A percentile compares a stretch with the other conserved stretches of the same genome.
phyloP scores from a whole-genome alignment of 2,329 filamentous ascomycete species.

The Alternaria arborescens region DNA sequence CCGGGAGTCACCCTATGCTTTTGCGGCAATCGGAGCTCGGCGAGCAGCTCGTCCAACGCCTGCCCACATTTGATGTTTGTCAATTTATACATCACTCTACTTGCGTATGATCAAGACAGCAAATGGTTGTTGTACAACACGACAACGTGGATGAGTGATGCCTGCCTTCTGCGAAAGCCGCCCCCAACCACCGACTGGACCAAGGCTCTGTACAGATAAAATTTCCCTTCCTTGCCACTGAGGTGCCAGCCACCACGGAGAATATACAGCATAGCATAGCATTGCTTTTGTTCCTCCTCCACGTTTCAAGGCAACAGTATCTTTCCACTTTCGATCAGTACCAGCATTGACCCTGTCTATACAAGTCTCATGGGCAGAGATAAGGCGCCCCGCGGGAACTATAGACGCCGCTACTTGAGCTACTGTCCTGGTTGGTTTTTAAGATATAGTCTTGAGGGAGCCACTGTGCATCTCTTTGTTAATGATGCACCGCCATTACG shows the following conservation, averaged over 20 bases:
- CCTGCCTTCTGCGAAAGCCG: background rate
- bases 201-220: background rate
- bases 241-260: background rate
- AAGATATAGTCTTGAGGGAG: background rate
- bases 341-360: background rate
- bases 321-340: background rate
- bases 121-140: background rate
- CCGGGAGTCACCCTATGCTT: slow-evolving; percentile 11
- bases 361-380: background rate
- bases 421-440: background rate
- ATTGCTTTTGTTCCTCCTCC: slow-evolving; percentile 9
- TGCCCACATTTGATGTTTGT: slow-evolving; percentile 1
- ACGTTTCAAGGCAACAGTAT: slow-evolving; percentile 4
- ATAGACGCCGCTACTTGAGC: slow-evolving; percentile 3
- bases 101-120: background rate
- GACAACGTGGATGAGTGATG: background rate
- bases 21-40: slow-evolving; percentile 7
- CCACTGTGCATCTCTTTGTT: background rate
- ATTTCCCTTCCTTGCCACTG: background rate
- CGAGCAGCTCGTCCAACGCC: slow-evolving; percentile 2
- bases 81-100: background rate
- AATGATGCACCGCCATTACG: background rate
- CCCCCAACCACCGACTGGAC: slow-evolving; percentile 1
- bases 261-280: background rate
- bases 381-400: slow-evolving; percentile 3